Evolutionary conservation across 495 filamentous ascomycete species (phyloP).

Genomic region (Xylaria acuta): DNA sequence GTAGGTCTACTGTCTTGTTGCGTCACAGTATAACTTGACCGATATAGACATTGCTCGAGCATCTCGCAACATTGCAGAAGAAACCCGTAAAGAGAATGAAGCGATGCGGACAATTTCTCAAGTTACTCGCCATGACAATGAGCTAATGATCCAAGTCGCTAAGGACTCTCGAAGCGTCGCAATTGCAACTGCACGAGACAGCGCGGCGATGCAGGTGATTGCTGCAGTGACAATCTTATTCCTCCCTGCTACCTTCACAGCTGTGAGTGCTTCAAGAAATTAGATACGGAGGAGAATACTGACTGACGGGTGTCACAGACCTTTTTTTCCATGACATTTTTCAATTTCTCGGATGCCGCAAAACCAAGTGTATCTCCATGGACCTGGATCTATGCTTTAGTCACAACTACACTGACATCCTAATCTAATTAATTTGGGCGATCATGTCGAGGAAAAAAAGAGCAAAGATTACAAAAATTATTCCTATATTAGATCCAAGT

Average conservation of each 20-base stretch:
- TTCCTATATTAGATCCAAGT: no score
- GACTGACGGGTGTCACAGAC: background rate
- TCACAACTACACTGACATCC: background rate
- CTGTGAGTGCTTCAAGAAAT: background rate
- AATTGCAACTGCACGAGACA: slow-evolving; percentile 33
- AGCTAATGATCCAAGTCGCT: background rate
- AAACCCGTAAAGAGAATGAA: background rate
- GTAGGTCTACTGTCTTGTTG: background rate
- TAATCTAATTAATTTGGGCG: background rate
- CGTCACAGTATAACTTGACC: background rate
- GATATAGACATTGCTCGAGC: background rate
- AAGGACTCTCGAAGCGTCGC: background rate
- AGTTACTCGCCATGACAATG: background rate
- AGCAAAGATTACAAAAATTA: background rate
- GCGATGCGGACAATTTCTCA: background rate
- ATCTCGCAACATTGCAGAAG: background rate
- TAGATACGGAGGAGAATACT: background rate
- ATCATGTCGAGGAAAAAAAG: background rate
- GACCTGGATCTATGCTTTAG: background rate
- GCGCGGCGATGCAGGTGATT: slow-evolving; percentile 37
- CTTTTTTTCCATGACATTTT: background rate
- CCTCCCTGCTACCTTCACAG: slow-evolving; percentile 33
- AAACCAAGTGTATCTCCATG: background rate
- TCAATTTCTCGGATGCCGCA: background rate
- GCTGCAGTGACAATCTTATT: slow-evolving; percentile 34